Evolutionary conservation across 305 asterid species (phyloP).

Genomic region (Solanum hybrid): DNA sequence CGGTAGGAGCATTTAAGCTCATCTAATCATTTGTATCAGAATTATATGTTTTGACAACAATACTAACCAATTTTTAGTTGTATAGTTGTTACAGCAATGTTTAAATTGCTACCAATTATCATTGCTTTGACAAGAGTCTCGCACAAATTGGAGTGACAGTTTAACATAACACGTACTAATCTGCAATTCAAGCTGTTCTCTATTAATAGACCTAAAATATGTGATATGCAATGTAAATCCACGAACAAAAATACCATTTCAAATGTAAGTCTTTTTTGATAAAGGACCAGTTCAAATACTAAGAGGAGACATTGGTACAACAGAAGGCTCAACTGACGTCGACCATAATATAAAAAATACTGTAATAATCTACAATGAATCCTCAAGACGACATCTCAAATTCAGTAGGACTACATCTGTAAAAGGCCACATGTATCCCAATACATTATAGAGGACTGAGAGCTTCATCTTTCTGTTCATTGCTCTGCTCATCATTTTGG

Average conservation of each 20-base stretch:
- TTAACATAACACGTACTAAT: not conserved
- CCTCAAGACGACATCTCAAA: not conserved
- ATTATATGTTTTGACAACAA: not conserved
- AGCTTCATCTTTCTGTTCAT: conserved; percentile 39
- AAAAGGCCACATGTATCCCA: not conserved
- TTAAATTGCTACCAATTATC: not conserved
- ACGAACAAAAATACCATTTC: not conserved
- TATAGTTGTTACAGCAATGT: not conserved
- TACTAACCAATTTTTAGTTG: not conserved
- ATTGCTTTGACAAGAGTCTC: not conserved
- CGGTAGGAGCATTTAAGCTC: not conserved
- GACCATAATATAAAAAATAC: not conserved
- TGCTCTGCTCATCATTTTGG: conserved; percentile 31
- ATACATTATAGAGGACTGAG: conserved; percentile 21
- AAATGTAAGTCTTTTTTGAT: not conserved
- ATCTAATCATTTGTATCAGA: not conserved
- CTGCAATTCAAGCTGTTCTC: not conserved
- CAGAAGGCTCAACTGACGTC: not conserved
- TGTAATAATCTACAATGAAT: not conserved
- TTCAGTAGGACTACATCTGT: not conserved
- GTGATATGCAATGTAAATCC: not conserved
- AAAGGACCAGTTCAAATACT: not conserved
- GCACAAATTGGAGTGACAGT: not conserved
- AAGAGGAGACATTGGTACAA: not conserved
- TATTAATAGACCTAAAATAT: not conserved